Conservation (phyloP, 345 rosid species). For the Heritiera littoralis region DNA sequence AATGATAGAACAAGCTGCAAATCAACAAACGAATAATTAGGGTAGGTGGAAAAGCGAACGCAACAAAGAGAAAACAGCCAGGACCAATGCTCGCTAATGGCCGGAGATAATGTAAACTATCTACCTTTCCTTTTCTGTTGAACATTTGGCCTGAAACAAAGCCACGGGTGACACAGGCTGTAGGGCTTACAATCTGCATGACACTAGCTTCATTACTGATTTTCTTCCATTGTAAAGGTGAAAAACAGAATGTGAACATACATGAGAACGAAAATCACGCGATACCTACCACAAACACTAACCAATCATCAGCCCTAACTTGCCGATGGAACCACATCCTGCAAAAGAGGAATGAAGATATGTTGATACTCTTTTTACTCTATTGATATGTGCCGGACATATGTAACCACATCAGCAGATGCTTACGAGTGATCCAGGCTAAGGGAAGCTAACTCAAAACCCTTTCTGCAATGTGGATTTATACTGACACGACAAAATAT, state of each 20-base stretch:
- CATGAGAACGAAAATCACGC: background rate
- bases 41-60: background rate
- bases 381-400: background rate
- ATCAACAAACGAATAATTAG: background rate
- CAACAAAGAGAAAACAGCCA: background rate
- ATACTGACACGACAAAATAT: constrained; percentile 69
- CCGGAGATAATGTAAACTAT: background rate
- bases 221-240: background rate
- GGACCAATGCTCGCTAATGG: background rate
- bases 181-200: constrained; percentile 65
- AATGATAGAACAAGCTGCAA: constrained; percentile 73
- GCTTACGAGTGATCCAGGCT: constrained; percentile 97
- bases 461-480: constrained; percentile 86
- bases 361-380: background rate
- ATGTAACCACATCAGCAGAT: constrained; percentile 13
- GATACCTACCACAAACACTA: constrained; percentile 68
- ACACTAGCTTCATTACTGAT: background rate
- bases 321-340: constrained; percentile 96
- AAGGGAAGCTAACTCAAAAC: constrained; percentile 55
- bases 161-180: constrained; percentile 64
- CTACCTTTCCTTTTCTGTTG: constrained; percentile 81
- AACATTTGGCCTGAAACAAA: constrained; percentile 79
- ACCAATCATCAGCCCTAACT: constrained; percentile 91
- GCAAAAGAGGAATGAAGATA: constrained; percentile 7
- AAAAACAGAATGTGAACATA: background rate